Conservation (phyloP, 2,329 filamentous ascomycete species). For the Massarina eburnea region DNA sequence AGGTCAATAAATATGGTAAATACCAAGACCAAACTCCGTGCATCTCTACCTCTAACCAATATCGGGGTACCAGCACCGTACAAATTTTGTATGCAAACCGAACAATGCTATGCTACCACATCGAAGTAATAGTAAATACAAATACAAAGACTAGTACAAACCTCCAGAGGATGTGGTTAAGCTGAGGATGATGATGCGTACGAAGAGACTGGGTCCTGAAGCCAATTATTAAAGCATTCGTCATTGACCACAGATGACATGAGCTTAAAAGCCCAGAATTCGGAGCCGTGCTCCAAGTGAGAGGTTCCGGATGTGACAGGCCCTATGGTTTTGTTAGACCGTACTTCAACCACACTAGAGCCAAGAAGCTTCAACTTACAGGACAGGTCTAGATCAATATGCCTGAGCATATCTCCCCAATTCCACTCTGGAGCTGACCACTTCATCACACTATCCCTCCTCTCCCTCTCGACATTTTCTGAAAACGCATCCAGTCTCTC, state of each 20-base stretch:
- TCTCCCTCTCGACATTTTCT: slow-evolving; percentile 4
- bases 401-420: slow-evolving; percentile 26
- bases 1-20: too few species aligned
- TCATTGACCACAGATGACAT: slow-evolving; percentile 21
- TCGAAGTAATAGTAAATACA: not conserved
- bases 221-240: slow-evolving; percentile 16
- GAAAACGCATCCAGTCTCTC: slow-evolving; percentile 23
- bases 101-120: not conserved
- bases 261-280: slow-evolving; percentile 22
- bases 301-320: slow-evolving; percentile 11
- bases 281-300: slow-evolving; percentile 19
- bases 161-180: not conserved
- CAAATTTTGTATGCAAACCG: too few species aligned
- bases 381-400: slow-evolving; percentile 12
- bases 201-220: slow-evolving; percentile 2
- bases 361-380: slow-evolving; percentile 16
- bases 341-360: not conserved
- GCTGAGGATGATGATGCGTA: slow-evolving; percentile 5
- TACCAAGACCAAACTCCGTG: too few species aligned
- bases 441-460: slow-evolving; percentile 1
- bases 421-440: slow-evolving; percentile 26
- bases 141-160: not conserved
- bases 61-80: too few species aligned
- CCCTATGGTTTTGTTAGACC: slow-evolving; percentile 2
- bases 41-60: too few species aligned